A percentile compares a stretch with the other conserved stretches of the same genome.
Evolutionary conservation across 345 rosid species (phyloP).

Genomic region (Cochlearia excelsa): DNA sequence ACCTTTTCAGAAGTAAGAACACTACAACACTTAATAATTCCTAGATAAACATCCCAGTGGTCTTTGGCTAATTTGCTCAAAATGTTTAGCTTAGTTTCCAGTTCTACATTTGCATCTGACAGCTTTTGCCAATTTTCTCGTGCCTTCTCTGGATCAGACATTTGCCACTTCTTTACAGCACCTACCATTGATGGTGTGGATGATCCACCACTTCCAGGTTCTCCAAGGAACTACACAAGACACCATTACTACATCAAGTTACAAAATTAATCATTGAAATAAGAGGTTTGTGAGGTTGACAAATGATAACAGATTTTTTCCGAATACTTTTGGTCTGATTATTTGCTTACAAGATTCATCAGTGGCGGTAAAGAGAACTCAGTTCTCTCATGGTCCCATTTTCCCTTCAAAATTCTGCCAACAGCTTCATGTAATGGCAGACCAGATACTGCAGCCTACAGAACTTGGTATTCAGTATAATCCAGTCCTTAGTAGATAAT

Average conservation of each 20-base stretch:
- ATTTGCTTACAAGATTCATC: slow-evolving; percentile 66
- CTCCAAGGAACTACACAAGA: slow-evolving; percentile 69
- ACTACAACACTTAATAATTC: slow-evolving; percentile 64
- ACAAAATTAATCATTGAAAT: slow-evolving; percentile 3
- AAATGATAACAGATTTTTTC: not conserved
- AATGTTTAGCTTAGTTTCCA: slow-evolving; percentile 59
- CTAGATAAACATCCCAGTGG: slow-evolving; percentile 59
- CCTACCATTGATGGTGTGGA: slow-evolving; percentile 98
- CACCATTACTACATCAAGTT: slow-evolving; percentile 20
- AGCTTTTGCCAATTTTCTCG: slow-evolving; percentile 74
- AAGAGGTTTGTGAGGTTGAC: slow-evolving; percentile 19
- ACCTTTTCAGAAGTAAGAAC: slow-evolving; percentile 65
- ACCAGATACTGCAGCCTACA: slow-evolving; percentile 53
- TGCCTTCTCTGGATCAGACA: slow-evolving; percentile 75
- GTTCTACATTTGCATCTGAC: slow-evolving; percentile 68
- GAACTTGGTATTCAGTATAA: slow-evolving; percentile 24
- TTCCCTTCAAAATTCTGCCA: slow-evolving; percentile 53
- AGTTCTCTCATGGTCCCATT: slow-evolving; percentile 90
- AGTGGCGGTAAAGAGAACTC: slow-evolving; percentile 87
- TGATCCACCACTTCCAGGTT: slow-evolving; percentile 97
- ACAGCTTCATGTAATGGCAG: slow-evolving; percentile 60
- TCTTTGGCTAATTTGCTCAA: slow-evolving; percentile 76
- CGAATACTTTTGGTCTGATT: slow-evolving; percentile 12
- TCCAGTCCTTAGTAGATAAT: slow-evolving; percentile 6
- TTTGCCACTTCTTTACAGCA: slow-evolving; percentile 94